Evolutionary conservation across 2,329 filamentous ascomycete species (phyloP), one percentile per base, ranked within the genome.

Genomic region (Zasmidium citrigriseum): DNA sequence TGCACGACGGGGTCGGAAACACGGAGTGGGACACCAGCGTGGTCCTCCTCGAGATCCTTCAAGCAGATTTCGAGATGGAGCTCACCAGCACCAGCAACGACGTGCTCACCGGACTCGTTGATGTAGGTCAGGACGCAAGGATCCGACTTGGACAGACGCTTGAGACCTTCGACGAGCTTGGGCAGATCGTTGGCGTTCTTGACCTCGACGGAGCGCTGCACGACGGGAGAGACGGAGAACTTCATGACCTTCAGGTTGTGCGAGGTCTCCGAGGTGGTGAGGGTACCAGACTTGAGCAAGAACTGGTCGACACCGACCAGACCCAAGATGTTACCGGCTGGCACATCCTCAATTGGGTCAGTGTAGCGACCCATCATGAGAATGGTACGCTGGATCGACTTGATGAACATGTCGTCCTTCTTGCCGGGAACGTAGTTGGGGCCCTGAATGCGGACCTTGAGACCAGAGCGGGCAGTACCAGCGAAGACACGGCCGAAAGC

Each of bases 161-260:
- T 99, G 69, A 99, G 93, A 91, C 95, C 95, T 86, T 99, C 95
- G 73, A 99, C 95, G 62, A 99, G 89, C 89, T 99, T 99, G 81
- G 95, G 95, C 67, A 99, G 88, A 86, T 99, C 95, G 84, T 96
- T 92, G 75, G 95, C 95, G 83, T 99, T 99, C 91, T 98, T 98
- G 85, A 97, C 93, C 83, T 97, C 91, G 75, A 99, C 95, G 80
- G 95, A 96, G 72, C 93, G 93, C 83, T 90, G 93, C 69, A 99
- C 95, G 82, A 99, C 95, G 73, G 95, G 95, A 62, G 95, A 98
- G 78, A 99, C 95, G 76, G 95, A 99, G 90, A 99, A 99, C 86
- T 97, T 98, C 95, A 99, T 99, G 83, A 99, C 95, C 89, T 98
- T 98, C 75, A 99, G 84, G 89, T 99, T 99, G 89, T 99, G 95